Conservation (phyloP, 805 yeast species). For the Nakazawaea molendinolei region DNA sequence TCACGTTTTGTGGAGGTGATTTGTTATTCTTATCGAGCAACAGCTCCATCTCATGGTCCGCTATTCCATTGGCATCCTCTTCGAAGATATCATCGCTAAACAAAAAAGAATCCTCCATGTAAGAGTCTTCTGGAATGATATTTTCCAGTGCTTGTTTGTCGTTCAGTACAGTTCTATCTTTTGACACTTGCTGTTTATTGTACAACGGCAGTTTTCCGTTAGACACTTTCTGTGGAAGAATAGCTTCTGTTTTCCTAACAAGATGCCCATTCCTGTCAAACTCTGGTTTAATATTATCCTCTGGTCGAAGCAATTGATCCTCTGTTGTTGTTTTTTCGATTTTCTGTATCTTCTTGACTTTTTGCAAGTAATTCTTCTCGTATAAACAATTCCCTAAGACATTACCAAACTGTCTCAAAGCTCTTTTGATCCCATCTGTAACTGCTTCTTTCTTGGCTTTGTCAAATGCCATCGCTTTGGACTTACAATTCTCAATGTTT, state of each 20-base stretch:
- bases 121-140: slow-evolving; percentile 13
- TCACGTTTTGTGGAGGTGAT: slow-evolving; percentile 3
- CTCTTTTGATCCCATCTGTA: slow-evolving; percentile 77
- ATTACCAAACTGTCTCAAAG: slow-evolving; percentile 74
- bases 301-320: slow-evolving; percentile 24
- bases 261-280: slow-evolving; percentile 13
- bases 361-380: slow-evolving; percentile 57
- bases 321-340: slow-evolving; percentile 24
- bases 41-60: slow-evolving; percentile 21
- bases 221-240: too few relatives aligned
- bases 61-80: slow-evolving; percentile 19
- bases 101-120: slow-evolving; percentile 43
- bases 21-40: slow-evolving; percentile 12
- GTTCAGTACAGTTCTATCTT: too few relatives aligned
- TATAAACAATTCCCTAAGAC: slow-evolving; percentile 80
- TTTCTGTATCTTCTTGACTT: slow-evolving; percentile 37
- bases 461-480: slow-evolving; percentile 67
- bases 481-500: slow-evolving; percentile 59
- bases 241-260: too few relatives aligned
- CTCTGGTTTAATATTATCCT: slow-evolving; percentile 11
- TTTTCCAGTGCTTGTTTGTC: slow-evolving; percentile 3
- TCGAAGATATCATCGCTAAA: slow-evolving; percentile 41
- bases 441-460: slow-evolving; percentile 81
- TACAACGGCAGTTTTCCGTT: slow-evolving; percentile 3
- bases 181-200: background rate